Evolutionary conservation across 495 filamentous ascomycete genomes (phyloP), one percentile per base, ranked within the genome.

Genomic region (Talaromyces borbonicus): DNA sequence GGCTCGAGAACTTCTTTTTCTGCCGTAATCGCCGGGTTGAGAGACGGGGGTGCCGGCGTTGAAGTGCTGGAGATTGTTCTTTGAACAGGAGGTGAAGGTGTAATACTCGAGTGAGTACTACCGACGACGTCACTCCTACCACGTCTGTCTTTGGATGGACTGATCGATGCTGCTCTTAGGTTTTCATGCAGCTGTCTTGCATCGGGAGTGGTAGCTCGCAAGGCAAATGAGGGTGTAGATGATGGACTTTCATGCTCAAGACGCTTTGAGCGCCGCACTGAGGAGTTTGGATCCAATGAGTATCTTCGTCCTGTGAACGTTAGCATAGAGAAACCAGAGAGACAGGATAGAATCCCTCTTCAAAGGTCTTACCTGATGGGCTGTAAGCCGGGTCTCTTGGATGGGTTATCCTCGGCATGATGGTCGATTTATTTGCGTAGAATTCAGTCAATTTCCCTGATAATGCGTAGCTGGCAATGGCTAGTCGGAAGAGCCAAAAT

Each of bases 131-230:
- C 41, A 27, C 41, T 44, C 49, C 31, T 22, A 14, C 35, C 31
- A 30, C 26, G 37, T 22, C 49, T 26, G 25, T 30, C 42, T 43
- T 40, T 31, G 38, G 15, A 25, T 7, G 59, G 52, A n/a, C 41
- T 49, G n/a, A 46, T 23, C 20, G 59, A 58, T 7, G 51, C 59
- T 29, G 61, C 55, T 0, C 56, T 52, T n/a, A 72, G 48, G 0
- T 51, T 48, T 8, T 58, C 56, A 31, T 61, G 52, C 23, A 71
- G 54, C 48, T 72, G 68, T 0, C 56, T 45, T 39, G 68, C 54
- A 46, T 72, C 68, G 3, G 68, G 68, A 19, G 68, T 72, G 14
- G 68, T 65, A 33, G 61, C 62, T 6, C 68, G 62, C 24, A 48
- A 15, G 4, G 35, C 33, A 24, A 46, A 35, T 14, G 25, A 31